Evolutionary conservation across 257 asterid species (phyloP).

Genomic region (Petrea volubilis): DNA sequence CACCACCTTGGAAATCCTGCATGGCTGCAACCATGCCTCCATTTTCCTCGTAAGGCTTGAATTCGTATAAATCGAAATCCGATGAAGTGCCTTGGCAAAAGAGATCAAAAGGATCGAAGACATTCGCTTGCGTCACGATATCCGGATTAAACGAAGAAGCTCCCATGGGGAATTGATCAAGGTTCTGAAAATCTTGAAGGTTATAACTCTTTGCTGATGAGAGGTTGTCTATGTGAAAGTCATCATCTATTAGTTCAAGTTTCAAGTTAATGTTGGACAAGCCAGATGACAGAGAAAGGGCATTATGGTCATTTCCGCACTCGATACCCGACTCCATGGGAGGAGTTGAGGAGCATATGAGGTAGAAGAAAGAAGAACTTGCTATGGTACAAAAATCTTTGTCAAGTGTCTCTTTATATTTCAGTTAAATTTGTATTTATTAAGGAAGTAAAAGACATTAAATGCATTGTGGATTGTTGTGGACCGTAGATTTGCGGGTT

Average conservation of each 20-base stretch:
- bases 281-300: constrained; percentile 23
- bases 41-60: constrained; percentile 43
- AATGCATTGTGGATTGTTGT: constrained; percentile 30
- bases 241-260: constrained; percentile 38
- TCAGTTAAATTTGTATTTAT: constrained; percentile 42
- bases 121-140: constrained; percentile 32
- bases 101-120: constrained; percentile 56
- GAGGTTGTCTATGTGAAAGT: constrained; percentile 35
- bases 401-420: constrained; percentile 24
- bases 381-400: constrained; percentile 24
- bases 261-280: constrained; percentile 43
- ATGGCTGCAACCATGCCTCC: constrained; percentile 27
- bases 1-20: constrained; percentile 36
- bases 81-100: constrained; percentile 28
- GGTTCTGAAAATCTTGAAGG: constrained; percentile 59
- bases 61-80: constrained; percentile 34
- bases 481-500: constrained; percentile 25
- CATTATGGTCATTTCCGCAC: constrained; percentile 13
- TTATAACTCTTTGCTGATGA: constrained; percentile 41
- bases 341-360: constrained; percentile 21
- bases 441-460: constrained; percentile 36
- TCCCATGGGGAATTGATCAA: constrained; percentile 40
- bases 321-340: constrained; percentile 35
- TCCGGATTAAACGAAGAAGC: constrained; percentile 38
- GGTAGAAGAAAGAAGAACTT: constrained; percentile 22